Conservation (phyloP, 202 grass and related monocot species). For the Cymbopogon flexuosus region DNA sequence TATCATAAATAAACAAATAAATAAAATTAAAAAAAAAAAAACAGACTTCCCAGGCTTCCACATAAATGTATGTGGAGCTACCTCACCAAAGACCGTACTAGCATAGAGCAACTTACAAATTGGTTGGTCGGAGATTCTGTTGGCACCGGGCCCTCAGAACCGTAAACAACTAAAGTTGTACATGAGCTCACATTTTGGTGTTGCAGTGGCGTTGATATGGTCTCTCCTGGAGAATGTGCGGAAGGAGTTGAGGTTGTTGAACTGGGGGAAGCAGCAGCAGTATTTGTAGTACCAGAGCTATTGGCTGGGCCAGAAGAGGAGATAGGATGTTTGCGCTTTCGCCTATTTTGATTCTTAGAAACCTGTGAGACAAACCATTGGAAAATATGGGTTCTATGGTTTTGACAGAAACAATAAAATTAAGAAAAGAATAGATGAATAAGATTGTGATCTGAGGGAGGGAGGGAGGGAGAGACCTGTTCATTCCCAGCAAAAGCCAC, state of each 20-base stretch:
- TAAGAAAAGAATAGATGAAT: background rate
- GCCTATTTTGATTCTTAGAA: constrained; percentile 49
- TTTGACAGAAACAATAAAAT: background rate
- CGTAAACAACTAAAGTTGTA: constrained; percentile 40
- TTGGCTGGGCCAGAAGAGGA: constrained; percentile 54
- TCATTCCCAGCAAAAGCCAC: constrained; percentile 46
- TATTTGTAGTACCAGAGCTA: constrained; percentile 65
- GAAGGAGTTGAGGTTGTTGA: constrained; percentile 68
- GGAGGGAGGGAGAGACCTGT: constrained; percentile 33
- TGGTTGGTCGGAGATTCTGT: constrained; percentile 47
- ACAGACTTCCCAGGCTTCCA: background rate
- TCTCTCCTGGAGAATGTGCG: constrained; percentile 58
- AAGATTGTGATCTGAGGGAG: constrained; percentile 15
- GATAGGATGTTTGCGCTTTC: constrained; percentile 63
- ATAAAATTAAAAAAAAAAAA: constrained; percentile 6
- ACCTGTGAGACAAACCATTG: constrained; percentile 35
- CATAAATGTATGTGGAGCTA: background rate
- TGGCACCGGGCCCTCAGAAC: constrained; percentile 27
- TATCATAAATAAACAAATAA: constrained; percentile 11
- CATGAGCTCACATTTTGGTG: constrained; percentile 36
- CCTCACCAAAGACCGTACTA: background rate
- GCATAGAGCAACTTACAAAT: constrained; percentile 42
- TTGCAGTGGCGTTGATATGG: constrained; percentile 41
- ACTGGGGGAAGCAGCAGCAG: constrained; percentile 48
- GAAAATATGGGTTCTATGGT: background rate